A percentile compares a stretch with the other conserved stretches of the same genome.
These are phyloP conservation scores for Phytophthora pini DNA, from an alignment of 352 stramenopile species.

Conservation along the genomic window DNA sequence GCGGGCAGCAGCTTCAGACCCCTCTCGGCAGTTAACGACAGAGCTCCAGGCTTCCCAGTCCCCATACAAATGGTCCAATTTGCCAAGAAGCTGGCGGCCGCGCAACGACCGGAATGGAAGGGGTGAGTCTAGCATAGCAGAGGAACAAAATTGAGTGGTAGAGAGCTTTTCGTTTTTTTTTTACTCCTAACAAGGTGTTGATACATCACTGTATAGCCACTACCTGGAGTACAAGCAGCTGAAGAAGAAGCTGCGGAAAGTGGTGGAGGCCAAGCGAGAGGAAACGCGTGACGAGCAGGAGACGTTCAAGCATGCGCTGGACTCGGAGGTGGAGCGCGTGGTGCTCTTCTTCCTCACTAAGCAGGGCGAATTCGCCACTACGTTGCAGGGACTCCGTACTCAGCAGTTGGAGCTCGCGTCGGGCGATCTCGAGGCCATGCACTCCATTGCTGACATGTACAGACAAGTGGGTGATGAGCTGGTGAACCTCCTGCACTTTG, in stretches of 20 bases:
- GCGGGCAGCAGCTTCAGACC: too few species aligned
- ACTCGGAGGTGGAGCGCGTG: constrained; percentile 85
- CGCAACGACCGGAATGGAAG: constrained; percentile 77
- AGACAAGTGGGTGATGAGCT: constrained; percentile 81
- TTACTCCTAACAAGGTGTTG: constrained; percentile 7
- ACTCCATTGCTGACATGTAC: constrained; percentile 67
- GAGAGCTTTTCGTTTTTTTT: not conserved
- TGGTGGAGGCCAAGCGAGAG: constrained; percentile 55
- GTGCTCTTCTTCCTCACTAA: constrained; percentile 89
- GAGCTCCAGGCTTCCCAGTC: not conserved
- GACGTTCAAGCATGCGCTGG: constrained; percentile 75
- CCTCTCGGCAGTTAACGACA: not conserved
- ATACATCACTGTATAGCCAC: constrained; percentile 46
- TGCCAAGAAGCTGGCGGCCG: constrained; percentile 79
- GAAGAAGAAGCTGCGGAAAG: constrained; percentile 87
- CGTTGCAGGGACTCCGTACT: constrained; percentile 55
- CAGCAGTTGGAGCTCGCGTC: constrained; percentile 51
- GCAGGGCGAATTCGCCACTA: constrained; percentile 84
- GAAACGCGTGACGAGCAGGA: constrained; percentile 60
- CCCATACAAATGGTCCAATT: constrained; percentile 72
- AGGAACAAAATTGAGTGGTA: constrained; percentile 1
- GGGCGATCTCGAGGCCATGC: constrained; percentile 72
- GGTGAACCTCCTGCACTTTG: constrained; percentile 83
- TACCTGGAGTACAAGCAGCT: constrained; percentile 93
- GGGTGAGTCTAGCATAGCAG: constrained; percentile 43